A percentile compares a stretch with the other conserved stretches of the same genome.
These are phyloP conservation scores for Fusarium sp. DNA, from an alignment of 2,329 filamentous ascomycete genomes.

Conservation along the genomic window DNA sequence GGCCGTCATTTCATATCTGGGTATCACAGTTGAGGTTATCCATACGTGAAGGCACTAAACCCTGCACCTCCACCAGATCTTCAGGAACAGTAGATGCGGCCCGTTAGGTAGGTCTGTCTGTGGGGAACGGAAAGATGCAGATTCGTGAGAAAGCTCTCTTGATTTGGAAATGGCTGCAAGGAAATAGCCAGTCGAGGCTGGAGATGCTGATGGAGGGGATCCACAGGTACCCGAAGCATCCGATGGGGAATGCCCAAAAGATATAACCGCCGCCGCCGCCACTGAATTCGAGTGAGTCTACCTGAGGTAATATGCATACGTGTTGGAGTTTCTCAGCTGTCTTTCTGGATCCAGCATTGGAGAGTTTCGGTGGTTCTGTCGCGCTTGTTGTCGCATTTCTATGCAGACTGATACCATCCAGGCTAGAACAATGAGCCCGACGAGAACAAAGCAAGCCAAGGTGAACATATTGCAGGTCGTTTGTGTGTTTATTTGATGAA, in stretches of 20 bases:
- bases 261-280: neutral
- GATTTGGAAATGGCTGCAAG: conserved; percentile 27
- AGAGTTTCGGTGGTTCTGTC: neutral
- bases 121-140: conserved; percentile 29
- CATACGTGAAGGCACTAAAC: neutral
- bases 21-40: neutral
- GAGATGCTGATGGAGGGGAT: conserved; percentile 29
- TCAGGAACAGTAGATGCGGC: conserved; percentile 33
- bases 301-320: neutral
- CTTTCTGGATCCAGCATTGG: neutral
- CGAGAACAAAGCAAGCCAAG: neutral
- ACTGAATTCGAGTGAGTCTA: neutral
- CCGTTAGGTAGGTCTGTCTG: conserved; percentile 10
- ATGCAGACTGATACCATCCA: neutral
- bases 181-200: conserved; percentile 7
- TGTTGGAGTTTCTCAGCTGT: neutral
- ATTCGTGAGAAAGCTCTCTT: conserved; percentile 15
- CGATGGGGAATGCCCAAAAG: conserved; percentile 20
- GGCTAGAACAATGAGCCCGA: conserved; percentile 2
- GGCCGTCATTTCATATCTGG: neutral
- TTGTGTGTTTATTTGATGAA: neutral
- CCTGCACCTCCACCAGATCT: conserved; percentile 22
- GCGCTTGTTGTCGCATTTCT: neutral
- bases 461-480: neutral
- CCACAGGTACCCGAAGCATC: conserved; percentile 36